phyloP scores from a whole-genome alignment of 1,284 basidiomycete species.

The Clitocybe nebularis region DNA sequence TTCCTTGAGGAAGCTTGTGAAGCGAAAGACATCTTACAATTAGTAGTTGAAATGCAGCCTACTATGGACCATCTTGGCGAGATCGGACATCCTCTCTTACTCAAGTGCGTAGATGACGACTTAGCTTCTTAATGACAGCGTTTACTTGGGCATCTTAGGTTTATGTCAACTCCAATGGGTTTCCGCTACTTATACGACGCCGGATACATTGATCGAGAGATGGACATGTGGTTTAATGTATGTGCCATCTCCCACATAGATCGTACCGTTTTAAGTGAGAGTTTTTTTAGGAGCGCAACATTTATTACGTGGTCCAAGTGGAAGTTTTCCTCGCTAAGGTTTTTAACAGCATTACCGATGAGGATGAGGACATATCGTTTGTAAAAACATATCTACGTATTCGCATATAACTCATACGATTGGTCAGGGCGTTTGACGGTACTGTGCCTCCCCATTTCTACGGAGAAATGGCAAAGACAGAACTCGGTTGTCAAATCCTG shows the following conservation, averaged over 20 bases:
- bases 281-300: conserved; percentile 74
- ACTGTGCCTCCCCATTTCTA: conserved; percentile 95
- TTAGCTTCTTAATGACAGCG: not conserved
- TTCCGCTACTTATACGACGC: conserved; percentile 90
- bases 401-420: conserved; percentile 5
- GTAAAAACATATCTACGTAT: conserved; percentile 18
- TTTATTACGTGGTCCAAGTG: conserved; percentile 82
- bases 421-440: conserved; percentile 71
- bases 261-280: conserved; percentile 10
- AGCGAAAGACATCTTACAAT: conserved; percentile 77
- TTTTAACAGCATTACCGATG: conserved; percentile 57
- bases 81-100: conserved; percentile 82
- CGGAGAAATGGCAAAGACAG: conserved; percentile 95
- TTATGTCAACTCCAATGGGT: conserved; percentile 92
- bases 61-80: conserved; percentile 94
- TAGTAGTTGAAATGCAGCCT: conserved; percentile 93
- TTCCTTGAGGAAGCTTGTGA: conserved; percentile 90
- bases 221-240: conserved; percentile 95
- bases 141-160: conserved; percentile 45
- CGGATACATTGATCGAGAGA: conserved; percentile 90
- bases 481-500: conserved; percentile 88
- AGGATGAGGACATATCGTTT: conserved; percentile 63
- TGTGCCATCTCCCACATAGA: conserved; percentile 23
- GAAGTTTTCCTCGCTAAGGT: conserved; percentile 82
- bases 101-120: conserved; percentile 59